These are phyloP conservation scores for Plasmopara halstedii DNA, from an alignment of 352 stramenopile genomes.

Conservation along the genomic window DNA sequence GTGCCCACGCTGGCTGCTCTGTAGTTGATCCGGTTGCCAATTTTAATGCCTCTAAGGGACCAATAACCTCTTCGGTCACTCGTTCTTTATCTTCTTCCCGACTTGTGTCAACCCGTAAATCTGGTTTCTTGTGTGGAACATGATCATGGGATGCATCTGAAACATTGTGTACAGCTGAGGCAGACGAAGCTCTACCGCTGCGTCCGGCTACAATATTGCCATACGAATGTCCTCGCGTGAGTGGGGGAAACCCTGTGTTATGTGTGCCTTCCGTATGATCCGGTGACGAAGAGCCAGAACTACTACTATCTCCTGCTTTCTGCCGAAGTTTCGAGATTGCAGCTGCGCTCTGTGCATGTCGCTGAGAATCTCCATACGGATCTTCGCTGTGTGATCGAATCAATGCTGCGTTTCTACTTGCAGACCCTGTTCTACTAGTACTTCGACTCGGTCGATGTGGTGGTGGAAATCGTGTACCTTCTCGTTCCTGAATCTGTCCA, in stretches of 20 bases:
- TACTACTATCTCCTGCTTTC: constrained; percentile 17
- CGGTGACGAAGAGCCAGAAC: constrained; percentile 18
- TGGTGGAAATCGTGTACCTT: constrained; percentile 47
- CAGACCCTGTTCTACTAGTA: constrained; percentile 14
- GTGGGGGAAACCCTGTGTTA: constrained; percentile 12
- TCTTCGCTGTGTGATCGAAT: constrained; percentile 24
- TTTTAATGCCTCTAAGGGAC: constrained; percentile 64
- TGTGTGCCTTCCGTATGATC: constrained; percentile 13
- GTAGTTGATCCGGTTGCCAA: constrained; percentile 51
- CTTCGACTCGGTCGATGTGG: constrained; percentile 22
- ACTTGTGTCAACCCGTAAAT: constrained; percentile 48
- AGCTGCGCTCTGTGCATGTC: constrained; percentile 67
- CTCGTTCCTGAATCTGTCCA: constrained; percentile 37
- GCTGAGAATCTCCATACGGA: constrained; percentile 33
- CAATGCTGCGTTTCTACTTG: constrained; percentile 12
- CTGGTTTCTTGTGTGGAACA: constrained; percentile 21
- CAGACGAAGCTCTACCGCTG: no score
- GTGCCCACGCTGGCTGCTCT: constrained; percentile 58
- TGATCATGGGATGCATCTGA: constrained; percentile 9
- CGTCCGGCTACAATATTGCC: constrained; percentile 42
- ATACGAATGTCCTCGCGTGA: constrained; percentile 30
- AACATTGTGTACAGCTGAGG: no score
- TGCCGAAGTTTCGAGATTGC: constrained; percentile 63
- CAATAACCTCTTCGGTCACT: constrained; percentile 30
- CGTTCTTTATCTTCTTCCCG: constrained; percentile 14